A percentile compares a stretch with the other conserved stretches of the same genome.
Conservation (phyloP, 1,284 basidiomycete genomes). For the Marasmius fiardii region DNA sequence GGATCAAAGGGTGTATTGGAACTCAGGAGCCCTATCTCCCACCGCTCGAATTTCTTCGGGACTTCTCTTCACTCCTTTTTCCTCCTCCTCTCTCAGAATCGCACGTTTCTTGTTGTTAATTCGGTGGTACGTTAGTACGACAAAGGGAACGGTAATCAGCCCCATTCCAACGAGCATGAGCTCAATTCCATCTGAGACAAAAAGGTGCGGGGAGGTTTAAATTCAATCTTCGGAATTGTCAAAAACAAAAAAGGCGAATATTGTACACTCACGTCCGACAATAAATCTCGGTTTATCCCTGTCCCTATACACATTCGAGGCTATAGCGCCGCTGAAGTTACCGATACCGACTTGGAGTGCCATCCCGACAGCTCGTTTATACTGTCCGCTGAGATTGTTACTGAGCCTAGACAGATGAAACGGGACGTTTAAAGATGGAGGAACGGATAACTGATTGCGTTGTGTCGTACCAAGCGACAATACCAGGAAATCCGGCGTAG, state of each 20-base stretch:
- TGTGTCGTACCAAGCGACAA: conserved; percentile 56
- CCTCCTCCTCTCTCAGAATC: conserved; percentile 24
- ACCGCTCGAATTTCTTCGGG: conserved; percentile 42
- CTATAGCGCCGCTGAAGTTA: conserved; percentile 53
- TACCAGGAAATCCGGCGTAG: conserved; percentile 60
- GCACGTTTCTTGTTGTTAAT: conserved; percentile 51
- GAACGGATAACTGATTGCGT: too few relatives aligned
- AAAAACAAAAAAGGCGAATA: too few relatives aligned
- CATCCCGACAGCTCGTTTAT: conserved; percentile 64
- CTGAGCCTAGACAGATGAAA: too few relatives aligned
- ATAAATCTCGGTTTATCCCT: conserved; percentile 58
- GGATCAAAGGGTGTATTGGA: conserved; percentile 51
- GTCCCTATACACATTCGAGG: conserved; percentile 57
- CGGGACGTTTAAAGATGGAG: too few relatives aligned
- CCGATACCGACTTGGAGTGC: conserved; percentile 62
- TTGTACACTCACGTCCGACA: conserved; percentile 60
- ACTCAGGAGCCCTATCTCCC: conserved; percentile 64
- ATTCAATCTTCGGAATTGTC: too few relatives aligned
- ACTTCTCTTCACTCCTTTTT: conserved; percentile 31
- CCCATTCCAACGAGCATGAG: conserved; percentile 68
- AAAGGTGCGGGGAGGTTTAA: too few relatives aligned
- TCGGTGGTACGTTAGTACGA: conserved; percentile 46
- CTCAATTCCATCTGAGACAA: conserved; percentile 52
- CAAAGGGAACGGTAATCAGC: conserved; percentile 45
- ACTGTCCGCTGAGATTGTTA: conserved; percentile 61